Conservation (phyloP, 2,329 filamentous ascomycete species). For the Sporothrix pallida region DNA sequence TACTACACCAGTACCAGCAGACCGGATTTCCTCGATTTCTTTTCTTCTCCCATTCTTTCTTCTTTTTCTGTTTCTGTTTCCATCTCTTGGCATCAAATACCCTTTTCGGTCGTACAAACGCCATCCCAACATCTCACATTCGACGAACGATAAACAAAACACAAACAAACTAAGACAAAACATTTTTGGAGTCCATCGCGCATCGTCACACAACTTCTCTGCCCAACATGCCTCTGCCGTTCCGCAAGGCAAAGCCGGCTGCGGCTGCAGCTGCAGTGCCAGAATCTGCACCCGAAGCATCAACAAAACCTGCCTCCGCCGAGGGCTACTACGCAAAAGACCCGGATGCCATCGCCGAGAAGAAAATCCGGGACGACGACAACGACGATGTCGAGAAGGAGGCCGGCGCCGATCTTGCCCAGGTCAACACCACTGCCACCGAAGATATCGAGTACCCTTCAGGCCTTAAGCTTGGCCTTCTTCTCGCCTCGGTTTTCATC, state of each 20-base stretch:
- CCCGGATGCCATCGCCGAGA: slow-evolving; percentile 5
- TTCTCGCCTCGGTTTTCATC: slow-evolving; percentile 46
- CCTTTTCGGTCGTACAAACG: not conserved
- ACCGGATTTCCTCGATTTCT: not conserved
- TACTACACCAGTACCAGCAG: not conserved
- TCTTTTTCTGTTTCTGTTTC: not conserved
- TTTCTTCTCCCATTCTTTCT: not conserved
- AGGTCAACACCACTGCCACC: slow-evolving; percentile 38
- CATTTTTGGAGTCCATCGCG: not conserved
- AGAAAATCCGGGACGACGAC: slow-evolving; percentile 3
- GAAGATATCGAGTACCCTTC: slow-evolving; percentile 45
- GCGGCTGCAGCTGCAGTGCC: not conserved
- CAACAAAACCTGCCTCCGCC: not conserved
- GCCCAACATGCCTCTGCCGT: slow-evolving; percentile 18
- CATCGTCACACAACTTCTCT: not conserved
- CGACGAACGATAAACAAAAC: not conserved
- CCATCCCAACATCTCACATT: not conserved
- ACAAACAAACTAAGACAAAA: not conserved
- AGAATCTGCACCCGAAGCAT: not conserved
- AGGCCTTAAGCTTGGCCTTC: slow-evolving; percentile 44
- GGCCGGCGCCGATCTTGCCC: slow-evolving; percentile 34
- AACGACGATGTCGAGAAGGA: slow-evolving; percentile 20
- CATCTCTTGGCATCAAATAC: not conserved
- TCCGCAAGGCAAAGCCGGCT: slow-evolving; percentile 32
- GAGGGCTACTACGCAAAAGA: not conserved